These are phyloP conservation scores for Scutellaria galericulata DNA, from an alignment of 257 asterid species.

Conservation along the genomic window DNA sequence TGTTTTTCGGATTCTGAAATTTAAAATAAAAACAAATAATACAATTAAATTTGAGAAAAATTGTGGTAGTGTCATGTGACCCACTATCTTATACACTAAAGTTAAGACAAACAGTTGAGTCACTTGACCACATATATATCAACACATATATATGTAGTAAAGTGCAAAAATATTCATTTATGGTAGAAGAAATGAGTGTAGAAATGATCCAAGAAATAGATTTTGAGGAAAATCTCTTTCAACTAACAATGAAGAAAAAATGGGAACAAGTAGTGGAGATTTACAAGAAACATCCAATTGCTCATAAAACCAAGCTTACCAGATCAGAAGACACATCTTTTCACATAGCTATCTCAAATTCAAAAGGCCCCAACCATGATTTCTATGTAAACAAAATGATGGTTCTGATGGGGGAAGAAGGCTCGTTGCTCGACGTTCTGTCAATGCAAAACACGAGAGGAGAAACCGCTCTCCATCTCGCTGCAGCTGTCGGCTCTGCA, in stretches of 20 bases:
- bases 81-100: too few relatives aligned
- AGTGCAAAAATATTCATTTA: too few relatives aligned
- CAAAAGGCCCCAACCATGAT: background rate
- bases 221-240: conserved; percentile 32
- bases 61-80: too few relatives aligned
- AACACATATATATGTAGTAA: too few relatives aligned
- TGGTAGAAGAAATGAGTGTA: background rate
- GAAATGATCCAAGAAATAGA: background rate
- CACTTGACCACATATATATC: too few relatives aligned
- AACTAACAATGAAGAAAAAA: conserved; percentile 38
- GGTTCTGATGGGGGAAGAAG: background rate
- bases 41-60: too few relatives aligned
- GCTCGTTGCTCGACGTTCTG: background rate
- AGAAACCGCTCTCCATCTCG: conserved; percentile 57
- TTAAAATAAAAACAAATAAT: too few relatives aligned
- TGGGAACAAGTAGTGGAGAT: conserved; percentile 36
- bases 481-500: conserved; percentile 50
- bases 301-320: conserved; percentile 39
- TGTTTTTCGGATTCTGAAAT: too few relatives aligned
- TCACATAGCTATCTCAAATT: conserved; percentile 51
- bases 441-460: conserved; percentile 37
- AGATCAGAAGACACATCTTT: conserved; percentile 52
- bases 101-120: too few relatives aligned
- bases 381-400: conserved; percentile 31
- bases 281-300: background rate